Base-by-base conservation (phyloP, 2,329 filamentous ascomycete species). In the Alternaria postmessia region DNA sequence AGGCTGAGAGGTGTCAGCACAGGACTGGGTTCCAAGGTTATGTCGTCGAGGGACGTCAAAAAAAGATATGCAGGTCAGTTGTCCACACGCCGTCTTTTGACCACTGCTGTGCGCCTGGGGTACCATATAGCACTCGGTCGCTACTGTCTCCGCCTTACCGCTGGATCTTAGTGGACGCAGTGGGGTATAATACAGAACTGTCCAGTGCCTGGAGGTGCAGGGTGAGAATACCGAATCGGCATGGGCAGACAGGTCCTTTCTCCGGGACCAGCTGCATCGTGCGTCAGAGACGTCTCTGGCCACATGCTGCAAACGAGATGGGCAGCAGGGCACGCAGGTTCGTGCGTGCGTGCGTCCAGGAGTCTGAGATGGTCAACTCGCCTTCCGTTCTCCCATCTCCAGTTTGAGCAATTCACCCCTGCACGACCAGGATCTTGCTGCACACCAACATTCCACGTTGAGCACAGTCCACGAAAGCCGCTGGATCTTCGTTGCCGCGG, bases 261-360 rank as follows among this genome's bases (percentile, higher is more conserved):
- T 73, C 69, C 69, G 67, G 71, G 66, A 66, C 69, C 70, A 75
- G 74, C 65, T 73, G 67, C 71, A 65, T 75, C 69, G 69, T 70
- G 72, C 70, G 72, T 76, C 71, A 74, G 71, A 75, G 69, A 69
- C 41, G 60, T 62, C 63, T 66, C 68, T 73, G 70, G 68, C 73
- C 71, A 72, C 72, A 72, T 69, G 68, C 65, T 72, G 70, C 72
- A 75, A 74, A 74, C 72, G 74, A 75, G 70, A 73, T 74, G 71
- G 69, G 61, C 62, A 69, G 64, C 65, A 66, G 68, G 67, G 66
- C 63, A 62, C 63, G 62, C 64, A 65, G 57, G 64, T 68, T 66
- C 66, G 62, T 67, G 66, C 59, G 63, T 64, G 64, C 66, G 66
- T 70, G 63, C 67, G 59, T 64, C 63, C 60, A 62, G 64, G 65